Percentiles rank a stretch among this genome's conserved stretches.
Evolutionary conservation across 176 grass and related monocot genomes (phyloP).

Genomic region (Zea luxurians): DNA sequence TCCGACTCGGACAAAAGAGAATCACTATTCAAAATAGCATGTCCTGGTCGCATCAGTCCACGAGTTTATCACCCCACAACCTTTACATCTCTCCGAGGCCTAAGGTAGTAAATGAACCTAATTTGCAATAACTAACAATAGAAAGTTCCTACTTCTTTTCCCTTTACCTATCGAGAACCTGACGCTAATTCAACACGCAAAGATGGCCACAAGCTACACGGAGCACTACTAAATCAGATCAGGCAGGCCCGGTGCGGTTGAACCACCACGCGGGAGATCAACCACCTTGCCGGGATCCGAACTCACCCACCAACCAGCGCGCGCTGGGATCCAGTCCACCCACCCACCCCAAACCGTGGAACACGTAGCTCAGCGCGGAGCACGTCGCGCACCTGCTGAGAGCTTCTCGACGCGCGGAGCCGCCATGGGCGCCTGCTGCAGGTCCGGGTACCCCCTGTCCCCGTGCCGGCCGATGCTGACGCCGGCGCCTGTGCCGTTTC

Average conservation of each 20-base stretch:
- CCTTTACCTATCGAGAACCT: background rate
- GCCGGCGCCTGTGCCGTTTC: background rate
- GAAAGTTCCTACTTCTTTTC: background rate
- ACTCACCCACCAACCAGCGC: constrained; percentile 26
- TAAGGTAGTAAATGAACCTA: constrained; percentile 7
- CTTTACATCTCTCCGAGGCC: constrained; percentile 10
- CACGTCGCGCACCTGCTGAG: constrained; percentile 41
- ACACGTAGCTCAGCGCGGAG: background rate
- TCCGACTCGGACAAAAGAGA: background rate
- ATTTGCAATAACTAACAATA: constrained; percentile 7
- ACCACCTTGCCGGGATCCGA: constrained; percentile 38
- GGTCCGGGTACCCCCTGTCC: constrained; percentile 31
- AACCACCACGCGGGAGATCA: constrained; percentile 35
- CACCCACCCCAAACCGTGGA: background rate
- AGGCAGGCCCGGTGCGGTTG: constrained; percentile 20
- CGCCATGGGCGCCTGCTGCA: constrained; percentile 60
- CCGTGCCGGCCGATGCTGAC: constrained; percentile 12
- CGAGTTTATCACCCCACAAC: background rate
- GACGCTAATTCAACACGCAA: background rate
- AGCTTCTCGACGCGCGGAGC: constrained; percentile 68
- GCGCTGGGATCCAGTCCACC: constrained; percentile 9
- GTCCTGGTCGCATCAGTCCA: constrained; percentile 1
- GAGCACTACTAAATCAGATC: constrained; percentile 19
- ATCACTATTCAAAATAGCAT: constrained; percentile 10
- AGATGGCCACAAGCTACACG: constrained; percentile 1